Evolutionary conservation across 345 rosid genomes (phyloP).

Genomic region (Hibiscus tridactylites): DNA sequence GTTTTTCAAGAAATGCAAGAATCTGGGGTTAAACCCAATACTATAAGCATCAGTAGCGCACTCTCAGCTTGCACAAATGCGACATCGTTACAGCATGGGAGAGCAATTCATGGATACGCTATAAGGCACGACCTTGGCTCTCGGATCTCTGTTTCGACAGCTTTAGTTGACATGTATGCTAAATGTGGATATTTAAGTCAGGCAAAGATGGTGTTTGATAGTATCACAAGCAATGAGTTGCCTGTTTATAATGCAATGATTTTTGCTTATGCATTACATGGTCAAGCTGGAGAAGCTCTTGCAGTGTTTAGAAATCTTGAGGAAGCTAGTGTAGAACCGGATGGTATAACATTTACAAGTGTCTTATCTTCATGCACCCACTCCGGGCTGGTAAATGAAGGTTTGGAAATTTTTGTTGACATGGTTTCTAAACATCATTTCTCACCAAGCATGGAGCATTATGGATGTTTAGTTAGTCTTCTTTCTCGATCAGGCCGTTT

Average conservation of each 20-base stretch:
- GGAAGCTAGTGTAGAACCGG: conserved; percentile 30
- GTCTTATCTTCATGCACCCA: conserved; percentile 39
- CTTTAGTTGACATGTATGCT: conserved; percentile 59
- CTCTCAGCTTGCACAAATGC: too few species aligned
- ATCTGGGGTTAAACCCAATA: too few species aligned
- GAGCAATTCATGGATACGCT: conserved; percentile 37
- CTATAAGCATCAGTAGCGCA: too few species aligned
- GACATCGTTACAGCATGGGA: too few species aligned
- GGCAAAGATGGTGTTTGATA: conserved; percentile 33
- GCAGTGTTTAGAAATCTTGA: conserved; percentile 19
- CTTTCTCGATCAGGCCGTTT: too few species aligned
- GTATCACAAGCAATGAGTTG: conserved; percentile 19
- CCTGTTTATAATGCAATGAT: conserved; percentile 47
- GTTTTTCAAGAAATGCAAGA: too few species aligned
- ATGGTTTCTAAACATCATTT: conserved; percentile 23
- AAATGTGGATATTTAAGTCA: conserved; percentile 46
- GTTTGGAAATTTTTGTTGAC: conserved; percentile 25
- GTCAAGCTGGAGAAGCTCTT: conserved; percentile 33
- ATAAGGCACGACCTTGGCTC: conserved; percentile 32
- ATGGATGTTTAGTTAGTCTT: too few species aligned
- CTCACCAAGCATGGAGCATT: not conserved
- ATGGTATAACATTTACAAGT: conserved; percentile 39
- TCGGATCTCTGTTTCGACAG: conserved; percentile 28
- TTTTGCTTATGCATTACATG: conserved; percentile 37
- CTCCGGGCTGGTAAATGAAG: conserved; percentile 33